Evolutionary conservation across 257 asterid genomes (phyloP), one percentile per base, ranked within the genome.

Genomic region (Orobanche coerulescens): DNA sequence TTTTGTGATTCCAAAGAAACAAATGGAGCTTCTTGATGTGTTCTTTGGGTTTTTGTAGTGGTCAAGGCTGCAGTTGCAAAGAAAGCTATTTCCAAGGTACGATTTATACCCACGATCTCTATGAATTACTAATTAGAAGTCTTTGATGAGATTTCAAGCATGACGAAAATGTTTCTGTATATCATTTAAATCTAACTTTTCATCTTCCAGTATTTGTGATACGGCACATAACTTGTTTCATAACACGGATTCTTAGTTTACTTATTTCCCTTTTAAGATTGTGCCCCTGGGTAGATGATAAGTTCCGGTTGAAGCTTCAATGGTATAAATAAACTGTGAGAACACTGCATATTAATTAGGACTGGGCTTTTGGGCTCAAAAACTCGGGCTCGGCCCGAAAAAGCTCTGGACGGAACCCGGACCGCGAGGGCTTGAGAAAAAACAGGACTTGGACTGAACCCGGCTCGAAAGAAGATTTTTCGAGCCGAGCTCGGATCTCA

Each of bases 21-120:
- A 36, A 18, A 68, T 57, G 30, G 4, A 16, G 40, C 12, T 43
- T 59, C 30, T 15, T 62, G 44, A 25, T 39, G 49, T 19, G 26
- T 7, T 10, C 37, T 64, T 67, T 43, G 11, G 52, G 16, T 59
- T 54, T 67, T 67, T 75, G 68, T 64, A 89, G 96, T 73, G 84
- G 82, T 89, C 63, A 84, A 75, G 69, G 79, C 78, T 46, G 62
- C 88, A 12, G 81, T 82, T 52, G 60, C 73, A 28, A 75, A 70
- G 24, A 84, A 74, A 73, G 51, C 83, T 64, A 88, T 86, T 43
- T 33, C 79, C 15, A 86, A 85, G 95, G 96, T 85, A 72, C 23
- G 66, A 44, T 36, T 67, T 34, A 36, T 47, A 56, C 16, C 50
- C 44, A 42, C 47, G 15, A 7, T 57, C 3, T 19, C 4, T 23